Evolutionary conservation across 345 rosid species (phyloP), one percentile per base, ranked within the genome.

Genomic region (Microcos paniculata): DNA sequence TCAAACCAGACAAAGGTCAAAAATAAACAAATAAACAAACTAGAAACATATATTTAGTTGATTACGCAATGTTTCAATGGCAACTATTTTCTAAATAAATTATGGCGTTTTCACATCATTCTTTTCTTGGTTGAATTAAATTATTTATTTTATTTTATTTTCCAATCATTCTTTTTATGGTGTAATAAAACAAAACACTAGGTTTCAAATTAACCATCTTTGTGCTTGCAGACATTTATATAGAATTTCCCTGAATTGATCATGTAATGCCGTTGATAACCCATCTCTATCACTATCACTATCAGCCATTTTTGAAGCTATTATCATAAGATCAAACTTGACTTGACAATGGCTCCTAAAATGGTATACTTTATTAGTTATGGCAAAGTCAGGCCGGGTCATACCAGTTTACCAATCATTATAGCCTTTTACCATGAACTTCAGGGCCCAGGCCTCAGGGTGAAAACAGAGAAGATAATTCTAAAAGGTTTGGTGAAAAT

Each of bases 261-360:
- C 19, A 11, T 53, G 45, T 30, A 11, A 33, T 33, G 49, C 18
- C 11, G 11, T 64, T 64, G 51, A 42, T 38, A 71, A 65, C 24
- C 71, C 28, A 30, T 73, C 46, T 1, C 70, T 2, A 46, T 69
- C 77, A 24, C 59, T 21, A 26, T 66, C 79, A 26, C 53, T 31
- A 28, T 63, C 74, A 24, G 57, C 79, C 71, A 49, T 55, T 40
- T 24, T 42, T 49, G 56, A 70, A 57, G 49, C 16, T 11, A 63
- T 43, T 74, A 71, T 43, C 70, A 42, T 46, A 31, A 66, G 35
- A 80, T 59, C 52, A 66, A 66, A 61, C 43, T 71, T 48, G 49
- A 51, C 12, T 24, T 46, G 38, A 61, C 59, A 19, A 48, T 59
- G 49, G 19, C 16, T 62, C 31, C 3, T 30, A 14, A 62, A 23